These are phyloP conservation scores for Nemania sp. DNA, from an alignment of 2,329 filamentous ascomycete species.

Conservation along the genomic window DNA sequence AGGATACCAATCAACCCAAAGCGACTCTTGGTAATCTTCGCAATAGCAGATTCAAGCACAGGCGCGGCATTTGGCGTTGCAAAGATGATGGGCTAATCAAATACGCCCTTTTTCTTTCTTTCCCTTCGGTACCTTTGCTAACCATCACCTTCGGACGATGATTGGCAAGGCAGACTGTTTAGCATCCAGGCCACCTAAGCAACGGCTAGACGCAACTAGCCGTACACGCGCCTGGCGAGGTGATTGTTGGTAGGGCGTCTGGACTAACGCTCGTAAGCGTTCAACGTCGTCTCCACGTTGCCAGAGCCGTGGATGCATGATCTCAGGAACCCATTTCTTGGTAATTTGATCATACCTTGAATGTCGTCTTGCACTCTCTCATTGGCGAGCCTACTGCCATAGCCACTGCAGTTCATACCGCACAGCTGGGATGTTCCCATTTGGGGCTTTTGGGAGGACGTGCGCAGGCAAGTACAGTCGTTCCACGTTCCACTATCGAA, in stretches of 20 bases:
- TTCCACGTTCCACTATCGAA: slow-evolving; percentile 6
- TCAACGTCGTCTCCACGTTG: slow-evolving; percentile 1
- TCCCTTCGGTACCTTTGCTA: too few species aligned
- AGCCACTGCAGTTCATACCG: background rate
- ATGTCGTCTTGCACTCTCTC: background rate
- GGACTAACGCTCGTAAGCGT: background rate
- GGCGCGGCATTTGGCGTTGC: background rate
- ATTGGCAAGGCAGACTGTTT: background rate
- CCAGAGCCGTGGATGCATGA: background rate
- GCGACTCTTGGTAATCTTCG: too few species aligned
- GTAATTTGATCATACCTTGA: background rate
- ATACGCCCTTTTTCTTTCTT: background rate
- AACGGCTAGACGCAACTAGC: background rate
- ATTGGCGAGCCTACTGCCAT: background rate
- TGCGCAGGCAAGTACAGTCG: slow-evolving; percentile 1
- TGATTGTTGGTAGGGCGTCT: background rate
- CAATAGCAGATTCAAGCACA: too few species aligned
- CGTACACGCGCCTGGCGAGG: background rate
- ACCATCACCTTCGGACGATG: too few species aligned
- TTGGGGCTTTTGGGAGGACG: background rate
- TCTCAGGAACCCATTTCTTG: slow-evolving; percentile 3
- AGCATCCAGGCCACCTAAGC: background rate
- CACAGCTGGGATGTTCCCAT: background rate
- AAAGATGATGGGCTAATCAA: background rate
- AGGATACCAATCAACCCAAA: too few species aligned